Evolutionary conservation across 257 asterid genomes (phyloP), one percentile per base, ranked within the genome.

Genomic region (Orobanche coerulescens): DNA sequence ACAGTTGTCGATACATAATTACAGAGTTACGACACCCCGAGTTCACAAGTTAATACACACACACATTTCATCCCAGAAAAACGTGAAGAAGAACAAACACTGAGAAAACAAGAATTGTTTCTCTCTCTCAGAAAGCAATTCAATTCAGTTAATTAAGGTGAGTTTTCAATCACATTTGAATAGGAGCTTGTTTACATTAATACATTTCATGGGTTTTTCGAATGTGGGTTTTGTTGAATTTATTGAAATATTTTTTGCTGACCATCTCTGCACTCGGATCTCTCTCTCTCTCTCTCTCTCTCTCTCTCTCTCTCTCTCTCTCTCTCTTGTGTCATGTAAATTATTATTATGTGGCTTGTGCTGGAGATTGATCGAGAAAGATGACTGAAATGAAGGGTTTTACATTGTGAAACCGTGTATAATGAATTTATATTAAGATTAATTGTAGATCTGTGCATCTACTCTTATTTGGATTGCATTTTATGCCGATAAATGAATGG

Each of bases 141-240:
- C 49, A 33, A 50, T 28, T 57, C n/a, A n/a, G n/a, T n/a, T n/a
- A n/a, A n/a, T n/a, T n/a, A 61, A 73, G 72, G 82, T 77, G 63
- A 63, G 75, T 44, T 53, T 26, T 26, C 22, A 12, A 7, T 22
- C 5, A 14, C 33, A 26, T 26, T 26, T 26, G 31, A 26, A 26
- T 5, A 1, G 2, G 31, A 26, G 31, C 2, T 26, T 26, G 31
- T 26, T 26, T 26, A 34, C 13, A 1, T 6, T 57, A n/a, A n/a
- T n/a, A n/a, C n/a, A n/a, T n/a, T 19, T 25, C 13, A 39, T 60
- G 62, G 63, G 40, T 20, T 39, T 14, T 34, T 34, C 26, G 36
- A 68, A 64, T 63, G 75, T 73, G 44, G 71, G 16, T 70, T 62
- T 49, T 19, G 8, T n/a, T 61, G 31, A 25, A 14, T 51, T 9